Evolutionary conservation across 2,329 filamentous ascomycete species (phyloP).

Genomic region (Aschersonia sp.): DNA sequence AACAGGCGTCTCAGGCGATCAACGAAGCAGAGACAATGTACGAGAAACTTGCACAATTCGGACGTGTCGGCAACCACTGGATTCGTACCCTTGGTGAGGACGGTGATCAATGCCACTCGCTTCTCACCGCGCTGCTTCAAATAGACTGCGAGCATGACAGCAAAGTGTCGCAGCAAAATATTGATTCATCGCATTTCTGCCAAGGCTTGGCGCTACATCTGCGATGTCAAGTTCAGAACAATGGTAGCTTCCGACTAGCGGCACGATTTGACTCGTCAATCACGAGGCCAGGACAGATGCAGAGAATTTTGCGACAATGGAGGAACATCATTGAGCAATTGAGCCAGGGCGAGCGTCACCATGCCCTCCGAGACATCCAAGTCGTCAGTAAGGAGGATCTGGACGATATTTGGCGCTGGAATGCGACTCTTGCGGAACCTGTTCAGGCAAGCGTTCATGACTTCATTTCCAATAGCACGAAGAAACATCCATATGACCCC

Average conservation of each 20-base stretch:
- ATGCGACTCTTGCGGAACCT: conserved; percentile 1
- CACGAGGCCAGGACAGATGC: neutral
- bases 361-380: neutral
- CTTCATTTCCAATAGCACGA: neutral
- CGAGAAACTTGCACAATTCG: neutral
- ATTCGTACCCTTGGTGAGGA: neutral
- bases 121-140: neutral
- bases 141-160: neutral
- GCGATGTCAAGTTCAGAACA: neutral
- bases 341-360: neutral
- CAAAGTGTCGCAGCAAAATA: neutral
- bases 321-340: neutral
- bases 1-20: neutral
- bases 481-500: conserved; percentile 2
- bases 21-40: neutral
- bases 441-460: conserved; percentile 4
- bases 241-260: neutral
- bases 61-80: neutral
- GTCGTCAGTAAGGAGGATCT: conserved; percentile 2
- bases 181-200: neutral
- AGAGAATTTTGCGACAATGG: conserved; percentile 1
- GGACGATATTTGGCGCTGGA: conserved; percentile 3
- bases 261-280: neutral
- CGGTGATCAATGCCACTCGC: neutral
- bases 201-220: neutral